Evolutionary conservation across 2,329 filamentous ascomycete genomes (phyloP), one percentile per base, ranked within the genome.

Genomic region (Sclerotiophoma versabilis): DNA sequence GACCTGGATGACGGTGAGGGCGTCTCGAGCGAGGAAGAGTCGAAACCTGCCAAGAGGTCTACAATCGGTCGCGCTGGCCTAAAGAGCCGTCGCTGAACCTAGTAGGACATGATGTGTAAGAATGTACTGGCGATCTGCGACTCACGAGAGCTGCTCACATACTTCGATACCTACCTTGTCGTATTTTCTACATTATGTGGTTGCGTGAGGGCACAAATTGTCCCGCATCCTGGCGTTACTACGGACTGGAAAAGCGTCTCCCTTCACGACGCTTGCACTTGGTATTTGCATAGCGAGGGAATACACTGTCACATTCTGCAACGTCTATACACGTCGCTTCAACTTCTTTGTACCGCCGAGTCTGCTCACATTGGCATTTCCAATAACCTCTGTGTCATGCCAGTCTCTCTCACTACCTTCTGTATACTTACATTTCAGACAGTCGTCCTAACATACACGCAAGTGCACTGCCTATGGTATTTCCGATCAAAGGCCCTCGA

Each of bases 1-100:
- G 78, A 78, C 36, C 61, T 77, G 26, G 78, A 79, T 47, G 79
- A 76, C 3, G 74, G 70, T 15, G 76, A 75, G 38, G 77, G 76
- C 15, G 69, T 71, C 2, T 79, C 77, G 5, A 79, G 77, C 57
- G 79, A 80, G 47, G 77, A 78, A 52, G 72, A 74, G 38, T 52
- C 67, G 25, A 72, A 66, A 55, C 70, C 69, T 17, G 66, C 66
- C 7, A 65, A 67, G 53, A 61, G 72, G 26, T 75, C 72, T n/a
- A 74, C 70, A 12, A 66, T 63, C 7, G 67, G 65, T 29, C 69
- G 70, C 30, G 63, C 70, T 20, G 70, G 68, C 17, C 55, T 73
- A 19, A 60, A 66, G 46, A 62, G 68, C 49, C 69, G 71, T 38
- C 64, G 63, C 47, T 72, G 51, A 65, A 29, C 22, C n/a, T 37